Conservation (phyloP, 345 rosid species). For the Hevea brasiliensis region DNA sequence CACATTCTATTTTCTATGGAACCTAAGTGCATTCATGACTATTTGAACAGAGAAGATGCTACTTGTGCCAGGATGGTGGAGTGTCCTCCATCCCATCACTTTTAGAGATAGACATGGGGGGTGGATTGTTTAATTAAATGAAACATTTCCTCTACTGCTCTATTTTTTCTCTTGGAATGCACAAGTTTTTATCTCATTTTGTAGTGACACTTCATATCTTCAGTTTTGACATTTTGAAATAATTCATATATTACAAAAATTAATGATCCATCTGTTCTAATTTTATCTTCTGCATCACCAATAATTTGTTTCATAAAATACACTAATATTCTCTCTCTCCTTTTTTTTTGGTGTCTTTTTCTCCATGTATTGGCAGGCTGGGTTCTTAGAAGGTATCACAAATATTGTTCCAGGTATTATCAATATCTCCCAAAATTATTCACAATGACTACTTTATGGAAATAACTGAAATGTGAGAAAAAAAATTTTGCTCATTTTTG, state of each 20-base stretch:
- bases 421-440: not conserved
- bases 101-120: too few species aligned
- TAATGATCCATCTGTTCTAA: not conserved
- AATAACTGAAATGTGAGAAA: not conserved
- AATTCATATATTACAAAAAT: not conserved
- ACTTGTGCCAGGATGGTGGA: too few species aligned
- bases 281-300: not conserved
- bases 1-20: too few species aligned
- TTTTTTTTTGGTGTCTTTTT: not conserved
- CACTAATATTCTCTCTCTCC: not conserved
- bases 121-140: not conserved
- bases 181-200: not conserved
- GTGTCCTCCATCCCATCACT: too few species aligned
- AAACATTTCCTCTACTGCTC: not conserved
- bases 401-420: constrained; percentile 86
- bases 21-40: too few species aligned
- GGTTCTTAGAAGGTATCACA: constrained; percentile 83
- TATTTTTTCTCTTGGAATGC: not conserved
- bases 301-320: not conserved
- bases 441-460: not conserved
- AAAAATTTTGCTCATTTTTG: not conserved
- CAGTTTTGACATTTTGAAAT: not conserved
- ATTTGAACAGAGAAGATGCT: not conserved
- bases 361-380: constrained; percentile 53
- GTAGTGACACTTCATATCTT: not conserved